Conservation (phyloP, 768 basidiomycete genomes). For the Rhodosporidiobolus sp. region DNA sequence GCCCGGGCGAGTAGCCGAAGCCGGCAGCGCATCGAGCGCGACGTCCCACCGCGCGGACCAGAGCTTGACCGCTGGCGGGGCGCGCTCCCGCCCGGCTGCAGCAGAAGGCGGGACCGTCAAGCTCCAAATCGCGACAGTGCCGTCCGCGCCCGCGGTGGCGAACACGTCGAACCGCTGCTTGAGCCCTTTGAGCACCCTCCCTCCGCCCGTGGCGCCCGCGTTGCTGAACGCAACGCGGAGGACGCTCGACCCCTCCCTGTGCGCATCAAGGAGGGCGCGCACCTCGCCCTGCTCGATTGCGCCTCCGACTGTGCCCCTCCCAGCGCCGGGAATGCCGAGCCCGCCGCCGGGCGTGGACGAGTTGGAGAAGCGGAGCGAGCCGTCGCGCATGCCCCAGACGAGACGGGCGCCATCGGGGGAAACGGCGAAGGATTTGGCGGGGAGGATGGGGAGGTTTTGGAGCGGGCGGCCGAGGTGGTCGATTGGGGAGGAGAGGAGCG, state of each 20-base stretch:
- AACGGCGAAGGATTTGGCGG: neutral
- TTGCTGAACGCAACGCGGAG: conserved; percentile 16
- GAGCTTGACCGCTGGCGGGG: conserved; percentile 14
- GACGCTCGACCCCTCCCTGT: conserved; percentile 11
- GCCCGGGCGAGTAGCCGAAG: neutral
- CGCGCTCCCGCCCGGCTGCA: neutral
- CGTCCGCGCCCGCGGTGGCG: conserved; percentile 11
- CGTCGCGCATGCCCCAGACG: conserved; percentile 37
- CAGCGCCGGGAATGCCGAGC: neutral
- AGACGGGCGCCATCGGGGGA: conserved; percentile 13
- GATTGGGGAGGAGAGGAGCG: conserved; percentile 22
- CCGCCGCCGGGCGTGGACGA: neutral
- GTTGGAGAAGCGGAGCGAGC: conserved; percentile 20
- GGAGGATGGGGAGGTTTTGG: conserved; percentile 10
- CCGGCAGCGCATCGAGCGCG: neutral
- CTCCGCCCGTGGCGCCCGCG: conserved; percentile 2
- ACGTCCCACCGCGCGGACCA: conserved; percentile 29
- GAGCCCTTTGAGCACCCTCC: neutral
- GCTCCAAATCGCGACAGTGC: conserved; percentile 8
- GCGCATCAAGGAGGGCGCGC: neutral
- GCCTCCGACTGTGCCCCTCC: neutral
- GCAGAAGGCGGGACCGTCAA: neutral
- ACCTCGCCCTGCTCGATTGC: conserved; percentile 8
- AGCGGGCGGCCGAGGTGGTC: conserved; percentile 31
- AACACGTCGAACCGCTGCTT: conserved; percentile 4